Evolutionary conservation across 2,329 filamentous ascomycete species (phyloP).

Genomic region (Talaromyces sp.): DNA sequence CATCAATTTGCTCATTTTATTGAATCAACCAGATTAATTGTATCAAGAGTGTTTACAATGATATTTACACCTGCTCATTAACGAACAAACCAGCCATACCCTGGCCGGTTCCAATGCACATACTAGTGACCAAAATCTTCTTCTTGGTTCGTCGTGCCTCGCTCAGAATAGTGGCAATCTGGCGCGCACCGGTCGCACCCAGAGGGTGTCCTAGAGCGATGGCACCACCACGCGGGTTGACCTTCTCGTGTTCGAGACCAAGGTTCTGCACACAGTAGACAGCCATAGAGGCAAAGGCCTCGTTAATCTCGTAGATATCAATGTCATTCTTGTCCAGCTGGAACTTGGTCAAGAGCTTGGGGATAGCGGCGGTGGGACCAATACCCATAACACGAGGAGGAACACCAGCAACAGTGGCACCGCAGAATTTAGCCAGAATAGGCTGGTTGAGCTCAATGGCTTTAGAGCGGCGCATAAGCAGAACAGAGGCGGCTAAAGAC

Average conservation of each 20-base stretch:
- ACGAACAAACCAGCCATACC: slow-evolving; percentile 69
- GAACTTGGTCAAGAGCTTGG: slow-evolving; percentile 82
- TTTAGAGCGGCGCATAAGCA: slow-evolving; percentile 92
- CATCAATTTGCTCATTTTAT: slow-evolving; percentile 2
- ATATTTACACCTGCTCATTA: slow-evolving; percentile 59
- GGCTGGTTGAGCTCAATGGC: slow-evolving; percentile 85
- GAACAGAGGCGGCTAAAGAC: slow-evolving; percentile 71
- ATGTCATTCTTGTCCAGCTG: slow-evolving; percentile 78
- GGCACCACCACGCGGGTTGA: slow-evolving; percentile 93
- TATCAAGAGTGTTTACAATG: not conserved
- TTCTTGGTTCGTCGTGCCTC: slow-evolving; percentile 83
- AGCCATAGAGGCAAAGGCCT: slow-evolving; percentile 97
- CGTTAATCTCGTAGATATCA: slow-evolving; percentile 92
- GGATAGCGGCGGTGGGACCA: slow-evolving; percentile 60
- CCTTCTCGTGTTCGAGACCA: slow-evolving; percentile 64
- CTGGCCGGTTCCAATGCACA: slow-evolving; percentile 75
- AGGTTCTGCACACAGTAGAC: slow-evolving; percentile 83
- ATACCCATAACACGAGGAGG: slow-evolving; percentile 97
- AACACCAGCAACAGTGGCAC: slow-evolving; percentile 85
- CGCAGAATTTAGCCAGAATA: slow-evolving; percentile 92
- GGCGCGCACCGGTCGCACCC: slow-evolving; percentile 82
- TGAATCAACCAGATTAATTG: not conserved
- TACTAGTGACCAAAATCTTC: slow-evolving; percentile 88
- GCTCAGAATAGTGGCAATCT: slow-evolving; percentile 88
- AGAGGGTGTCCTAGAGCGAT: slow-evolving; percentile 91